Percentiles rank a stretch among this genome's conserved stretches.
Conservation (phyloP, 495 filamentous ascomycete species). For the Chaetomidium leptoderma region DNA sequence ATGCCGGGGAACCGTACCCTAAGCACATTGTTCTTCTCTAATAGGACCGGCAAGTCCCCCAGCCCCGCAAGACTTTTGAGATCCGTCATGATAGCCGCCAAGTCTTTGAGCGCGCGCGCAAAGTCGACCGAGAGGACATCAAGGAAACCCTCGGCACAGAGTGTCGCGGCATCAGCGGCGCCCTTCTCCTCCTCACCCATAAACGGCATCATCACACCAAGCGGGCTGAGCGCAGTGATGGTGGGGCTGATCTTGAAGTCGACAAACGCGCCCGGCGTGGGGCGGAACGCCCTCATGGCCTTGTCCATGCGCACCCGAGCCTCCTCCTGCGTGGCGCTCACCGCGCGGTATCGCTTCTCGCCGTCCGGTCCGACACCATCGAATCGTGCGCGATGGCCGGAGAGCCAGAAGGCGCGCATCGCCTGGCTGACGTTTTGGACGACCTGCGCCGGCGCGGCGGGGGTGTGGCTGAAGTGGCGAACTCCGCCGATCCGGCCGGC, state of each 20-base stretch:
- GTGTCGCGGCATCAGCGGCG: conserved; percentile 43
- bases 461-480: conserved; percentile 84
- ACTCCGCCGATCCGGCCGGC: conserved; percentile 66
- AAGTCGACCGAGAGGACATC: conserved; percentile 85
- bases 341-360: conserved; percentile 69
- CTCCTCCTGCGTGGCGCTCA: conserved; percentile 67
- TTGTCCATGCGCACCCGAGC: conserved; percentile 55
- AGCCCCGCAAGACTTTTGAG: conserved; percentile 68
- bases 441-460: conserved; percentile 80
- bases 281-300: conserved; percentile 40
- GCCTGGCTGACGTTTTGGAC: conserved; percentile 91
- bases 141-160: conserved; percentile 76
- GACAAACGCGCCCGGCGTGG: conserved; percentile 68
- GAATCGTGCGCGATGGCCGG: conserved; percentile 78
- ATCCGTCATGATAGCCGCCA: conserved; percentile 74
- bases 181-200: conserved; percentile 10
- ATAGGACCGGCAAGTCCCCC: conserved; percentile 75
- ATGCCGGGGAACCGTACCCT: conserved; percentile 88
- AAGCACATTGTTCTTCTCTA: conserved; percentile 57
- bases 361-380: conserved; percentile 68
- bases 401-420: conserved; percentile 83
- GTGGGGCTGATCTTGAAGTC: conserved; percentile 86
- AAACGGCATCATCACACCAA: conserved; percentile 37
- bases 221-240: conserved; percentile 71
- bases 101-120: conserved; percentile 76